Conservation (phyloP, 192 early-diverging fungal genomes). For the Rhizoclosmatium globosum region DNA sequence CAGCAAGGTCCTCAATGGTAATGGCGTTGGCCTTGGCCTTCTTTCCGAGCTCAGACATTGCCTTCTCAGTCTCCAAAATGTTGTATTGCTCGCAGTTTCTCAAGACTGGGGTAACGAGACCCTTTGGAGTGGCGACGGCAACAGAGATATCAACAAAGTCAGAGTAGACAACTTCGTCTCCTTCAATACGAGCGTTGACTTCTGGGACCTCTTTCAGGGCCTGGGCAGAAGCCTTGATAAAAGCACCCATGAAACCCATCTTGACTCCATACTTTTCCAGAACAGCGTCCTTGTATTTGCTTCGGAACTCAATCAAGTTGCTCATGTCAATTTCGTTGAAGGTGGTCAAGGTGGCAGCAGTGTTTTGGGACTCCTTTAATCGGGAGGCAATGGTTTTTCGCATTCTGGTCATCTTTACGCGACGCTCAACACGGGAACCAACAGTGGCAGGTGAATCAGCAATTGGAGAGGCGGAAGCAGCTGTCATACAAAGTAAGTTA, state of each 20-base stretch:
- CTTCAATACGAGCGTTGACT: conserved; percentile 95
- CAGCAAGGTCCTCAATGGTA: conserved; percentile 97
- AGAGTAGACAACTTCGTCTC: conserved; percentile 88
- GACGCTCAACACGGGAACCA: conserved; percentile 44
- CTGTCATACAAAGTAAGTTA: background rate
- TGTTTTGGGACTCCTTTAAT: conserved; percentile 97
- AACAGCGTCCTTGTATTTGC: conserved; percentile 93
- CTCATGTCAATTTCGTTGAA: conserved; percentile 99
- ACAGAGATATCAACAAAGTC: conserved; percentile 96
- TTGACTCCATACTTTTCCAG: conserved; percentile 95
- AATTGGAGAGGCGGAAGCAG: conserved; percentile 34
- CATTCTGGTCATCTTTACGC: conserved; percentile 97
- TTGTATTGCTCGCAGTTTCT: conserved; percentile 88
- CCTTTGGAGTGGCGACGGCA: conserved; percentile 98
- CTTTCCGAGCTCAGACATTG: conserved; percentile 84
- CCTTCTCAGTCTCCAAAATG: conserved; percentile 92
- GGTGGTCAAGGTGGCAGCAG: conserved; percentile 95
- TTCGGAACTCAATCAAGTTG: conserved; percentile 90
- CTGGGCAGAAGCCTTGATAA: conserved; percentile 87
- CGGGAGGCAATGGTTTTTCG: conserved; percentile 91
- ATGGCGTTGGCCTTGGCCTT: conserved; percentile 95
- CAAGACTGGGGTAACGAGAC: conserved; percentile 95
- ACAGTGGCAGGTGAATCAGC: conserved; percentile 6
- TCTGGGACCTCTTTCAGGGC: conserved; percentile 91
- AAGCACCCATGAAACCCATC: conserved; percentile 98